Base-by-base conservation (phyloP, 208 protist species). In the Angomonas deanei region DNA sequence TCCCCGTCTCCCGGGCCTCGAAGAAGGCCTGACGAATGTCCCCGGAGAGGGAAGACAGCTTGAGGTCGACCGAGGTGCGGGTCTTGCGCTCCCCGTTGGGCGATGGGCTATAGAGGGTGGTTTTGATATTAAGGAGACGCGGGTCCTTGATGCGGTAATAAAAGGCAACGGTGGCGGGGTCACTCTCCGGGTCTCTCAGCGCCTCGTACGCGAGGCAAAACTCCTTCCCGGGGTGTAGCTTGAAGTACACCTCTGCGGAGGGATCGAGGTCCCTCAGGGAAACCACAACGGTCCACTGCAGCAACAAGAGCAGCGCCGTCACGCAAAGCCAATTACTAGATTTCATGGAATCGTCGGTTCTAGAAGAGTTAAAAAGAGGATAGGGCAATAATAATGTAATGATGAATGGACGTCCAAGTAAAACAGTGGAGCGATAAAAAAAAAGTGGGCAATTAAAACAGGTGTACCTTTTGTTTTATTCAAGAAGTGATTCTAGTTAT, bases 121-220 rank as follows among this genome's bases (percentile, higher is more conserved):
- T 74, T 31, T 61, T 70, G 26, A 89, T 76, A 24, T 67, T 70
- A 17, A 73, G 69, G 8, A 85, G 76, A 13, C 82, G 86, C 19
- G 82, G 74, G 54, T 78, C 69, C 30, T 88, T 61, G 23, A 68
- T 72, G 52, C 82, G 82, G 76, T 92, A 80, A 11, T 78, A 63
- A 15, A 92, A 62, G 26, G 63, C 73, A 21, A 92, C 82, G 24
- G 64, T 74, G 0, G 82, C 71, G 2, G 86, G 72, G 30, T 84
- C 77, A 13, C 70, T 77, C 59, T 87, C 79, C 19, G 76, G 74
- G 69, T 89, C 76, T 17, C 78, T 74, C 31, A 72, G 75, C 38
- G 72, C 86, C 52, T 89, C 71, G 71, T 92, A 84, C 56, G 68
- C 71, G 0, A 84, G 28, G 55, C 86, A 92, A 10, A 89, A 49